phyloP scores from a whole-genome alignment of 1,284 basidiomycete genomes.

The Ustilago hordei region DNA sequence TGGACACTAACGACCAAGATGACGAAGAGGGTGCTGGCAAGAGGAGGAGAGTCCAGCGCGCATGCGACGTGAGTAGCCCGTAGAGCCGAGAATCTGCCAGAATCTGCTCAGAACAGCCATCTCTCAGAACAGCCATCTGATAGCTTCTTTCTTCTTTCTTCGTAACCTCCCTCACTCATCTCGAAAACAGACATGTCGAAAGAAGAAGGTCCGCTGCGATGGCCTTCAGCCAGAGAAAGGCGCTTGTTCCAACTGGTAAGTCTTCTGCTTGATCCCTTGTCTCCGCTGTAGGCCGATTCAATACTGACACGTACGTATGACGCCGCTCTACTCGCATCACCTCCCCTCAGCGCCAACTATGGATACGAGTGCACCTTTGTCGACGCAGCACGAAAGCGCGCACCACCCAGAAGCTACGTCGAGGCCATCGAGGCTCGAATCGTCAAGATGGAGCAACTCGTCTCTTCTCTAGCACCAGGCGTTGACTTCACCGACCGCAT shows the following conservation, averaged over 20 bases:
- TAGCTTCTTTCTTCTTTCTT: neutral
- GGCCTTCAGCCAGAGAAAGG: conserved; percentile 58
- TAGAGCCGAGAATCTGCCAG: neutral
- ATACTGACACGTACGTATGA: neutral
- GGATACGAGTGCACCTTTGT: conserved; percentile 64
- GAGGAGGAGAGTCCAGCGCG: conserved; percentile 57
- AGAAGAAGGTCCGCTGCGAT: conserved; percentile 65
- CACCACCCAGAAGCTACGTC: conserved; percentile 55
- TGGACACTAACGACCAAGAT: conserved; percentile 30
- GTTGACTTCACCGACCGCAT: conserved; percentile 62
- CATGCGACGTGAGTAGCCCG: conserved; percentile 40
- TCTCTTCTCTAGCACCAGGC: conserved; percentile 54
- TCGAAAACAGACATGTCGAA: conserved; percentile 50
- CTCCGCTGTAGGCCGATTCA: neutral
- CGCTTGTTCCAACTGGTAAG: conserved; percentile 57
- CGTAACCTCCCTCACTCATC: neutral
- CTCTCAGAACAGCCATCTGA: neutral
- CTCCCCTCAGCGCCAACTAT: conserved; percentile 47
- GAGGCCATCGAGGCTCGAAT: conserved; percentile 65
- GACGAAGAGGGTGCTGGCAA: conserved; percentile 57
- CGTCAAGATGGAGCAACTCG: conserved; percentile 56
- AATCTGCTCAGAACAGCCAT: neutral
- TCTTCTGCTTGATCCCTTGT: neutral
- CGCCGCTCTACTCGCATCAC: neutral
- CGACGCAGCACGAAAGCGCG: conserved; percentile 51